phyloP scores from a whole-genome alignment of 2,329 filamentous ascomycete species.

The Nectriaceae sp. region DNA sequence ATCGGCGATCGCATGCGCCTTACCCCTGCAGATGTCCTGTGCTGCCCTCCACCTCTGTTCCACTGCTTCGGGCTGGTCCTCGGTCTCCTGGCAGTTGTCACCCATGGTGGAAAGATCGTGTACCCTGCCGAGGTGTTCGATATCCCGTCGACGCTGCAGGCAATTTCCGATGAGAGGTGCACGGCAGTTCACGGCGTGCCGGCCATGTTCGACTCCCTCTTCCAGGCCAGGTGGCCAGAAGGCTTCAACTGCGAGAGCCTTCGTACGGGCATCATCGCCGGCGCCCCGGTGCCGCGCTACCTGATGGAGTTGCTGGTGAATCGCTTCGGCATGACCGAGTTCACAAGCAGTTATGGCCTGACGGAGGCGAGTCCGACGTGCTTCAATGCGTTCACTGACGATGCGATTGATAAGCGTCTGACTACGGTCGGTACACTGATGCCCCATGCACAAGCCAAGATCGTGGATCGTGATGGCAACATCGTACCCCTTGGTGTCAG shows the following conservation, averaged over 20 bases:
- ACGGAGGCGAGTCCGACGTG: constrained; percentile 80
- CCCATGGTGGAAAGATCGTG: constrained; percentile 75
- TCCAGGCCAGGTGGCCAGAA: constrained; percentile 46
- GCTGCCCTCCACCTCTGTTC: constrained; percentile 82
- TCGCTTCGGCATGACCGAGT: constrained; percentile 74
- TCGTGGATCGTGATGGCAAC: constrained; percentile 67
- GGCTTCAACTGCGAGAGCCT: constrained; percentile 53
- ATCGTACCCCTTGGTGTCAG: constrained; percentile 67
- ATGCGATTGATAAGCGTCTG: constrained; percentile 66
- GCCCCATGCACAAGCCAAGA: constrained; percentile 76
- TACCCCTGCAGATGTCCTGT: constrained; percentile 66
- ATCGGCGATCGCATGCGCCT: constrained; percentile 76
- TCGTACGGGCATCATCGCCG: constrained; percentile 77
- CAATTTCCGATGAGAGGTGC: constrained; percentile 66
- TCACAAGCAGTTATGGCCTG: constrained; percentile 70
- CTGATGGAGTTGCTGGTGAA: constrained; percentile 73
- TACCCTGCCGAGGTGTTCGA: constrained; percentile 78
- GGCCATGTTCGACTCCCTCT: constrained; percentile 76
- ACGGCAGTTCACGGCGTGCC: constrained; percentile 81
- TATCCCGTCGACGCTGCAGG: constrained; percentile 63
- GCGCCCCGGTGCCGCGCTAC: constrained; percentile 73
- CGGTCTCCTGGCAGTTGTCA: constrained; percentile 70
- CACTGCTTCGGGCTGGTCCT: constrained; percentile 84
- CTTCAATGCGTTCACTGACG: constrained; percentile 78
- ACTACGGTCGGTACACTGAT: constrained; percentile 76